Base-by-base conservation (phyloP, 2,329 filamentous ascomycete genomes). In the Arthrinium puccinioides region DNA sequence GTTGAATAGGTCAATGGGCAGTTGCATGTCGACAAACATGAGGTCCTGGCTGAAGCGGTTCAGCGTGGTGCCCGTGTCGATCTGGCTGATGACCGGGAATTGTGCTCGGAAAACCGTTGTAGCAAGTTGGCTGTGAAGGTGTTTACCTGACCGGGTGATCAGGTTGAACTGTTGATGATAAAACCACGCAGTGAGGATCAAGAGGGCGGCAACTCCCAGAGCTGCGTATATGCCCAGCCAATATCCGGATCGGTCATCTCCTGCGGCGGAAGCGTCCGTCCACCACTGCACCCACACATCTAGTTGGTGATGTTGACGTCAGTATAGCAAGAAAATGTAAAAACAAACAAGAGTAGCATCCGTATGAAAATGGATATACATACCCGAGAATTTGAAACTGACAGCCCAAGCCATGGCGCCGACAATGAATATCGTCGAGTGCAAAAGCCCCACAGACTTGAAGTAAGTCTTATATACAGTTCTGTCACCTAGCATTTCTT, bases 101-200 rank as follows among this genome's bases (percentile, higher is more conserved):
- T 46, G 40, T 7, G 47, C 46, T 18, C 38, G 11, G 6, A 72
- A 56, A 10, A 72, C 69, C 2, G 68, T 69, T 13, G 57, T 57
- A 9, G 74, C 52, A 1, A 74, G 52, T 25, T 54, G 63, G 35
- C 56, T 57, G 41, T 76, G 71, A 38, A 75, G 67, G 26, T 43
- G 58, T 35, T 65, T 60, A 3, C 67, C 69, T 25, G 23, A 25
- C 23, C 23, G 23, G 23, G 23, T 25, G 23, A 25, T 25, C 23
- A 25, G 23, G 23, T 25, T 25, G 23, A 25, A 25, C 23, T 25
- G 23, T 13, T 25, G 23, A 25, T 25, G 23, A 13, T 25, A 25
- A 13, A 9, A 25, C 23, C 23, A 25, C 23, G 13, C 23, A 25
- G 13, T 25, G 13, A 25, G 23, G 23, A 25, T 13, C 23, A 25